Evolutionary conservation across 2,329 filamentous ascomycete genomes (phyloP).

Genomic region (Rhytidhysteron rufulum): DNA sequence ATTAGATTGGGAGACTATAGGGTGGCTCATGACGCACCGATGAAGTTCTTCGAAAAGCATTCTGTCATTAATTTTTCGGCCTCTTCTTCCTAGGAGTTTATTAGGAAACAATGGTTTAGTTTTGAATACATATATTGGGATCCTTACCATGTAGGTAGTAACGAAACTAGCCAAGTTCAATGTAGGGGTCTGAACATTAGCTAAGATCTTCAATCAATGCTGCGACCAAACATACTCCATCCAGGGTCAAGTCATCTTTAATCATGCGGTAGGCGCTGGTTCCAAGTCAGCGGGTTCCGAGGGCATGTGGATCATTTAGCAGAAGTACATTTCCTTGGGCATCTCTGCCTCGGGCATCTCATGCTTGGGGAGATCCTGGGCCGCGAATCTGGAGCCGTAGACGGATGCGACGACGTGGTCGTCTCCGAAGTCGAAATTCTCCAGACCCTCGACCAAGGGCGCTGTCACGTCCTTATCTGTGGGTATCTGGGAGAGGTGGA

Average conservation of each 20-base stretch:
- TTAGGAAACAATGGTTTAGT: too few relatives aligned
- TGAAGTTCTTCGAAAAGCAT: slow-evolving; percentile 89
- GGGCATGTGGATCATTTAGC: neutral
- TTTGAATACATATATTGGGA: too few relatives aligned
- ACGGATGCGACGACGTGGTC: slow-evolving; percentile 70
- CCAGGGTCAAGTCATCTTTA: slow-evolving; percentile 80
- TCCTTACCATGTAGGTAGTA: slow-evolving; percentile 91
- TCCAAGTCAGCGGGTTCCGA: neutral
- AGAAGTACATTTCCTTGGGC: slow-evolving; percentile 67
- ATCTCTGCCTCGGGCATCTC: slow-evolving; percentile 90
- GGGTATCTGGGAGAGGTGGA: slow-evolving; percentile 46
- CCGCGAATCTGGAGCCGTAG: slow-evolving; percentile 83
- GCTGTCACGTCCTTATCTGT: slow-evolving; percentile 38
- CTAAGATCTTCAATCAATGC: slow-evolving; percentile 1
- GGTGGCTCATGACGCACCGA: too few relatives aligned
- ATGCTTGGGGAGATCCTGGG: slow-evolving; percentile 71
- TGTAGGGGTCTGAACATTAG: slow-evolving; percentile 21
- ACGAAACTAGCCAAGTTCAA: slow-evolving; percentile 83
- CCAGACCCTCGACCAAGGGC: slow-evolving; percentile 39
- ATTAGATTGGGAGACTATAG: slow-evolving; percentile 9
- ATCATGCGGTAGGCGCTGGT: slow-evolving; percentile 86
- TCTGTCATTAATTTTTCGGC: slow-evolving; percentile 95
- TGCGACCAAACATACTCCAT: slow-evolving; percentile 61
- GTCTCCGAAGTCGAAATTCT: slow-evolving; percentile 45
- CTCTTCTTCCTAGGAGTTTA: slow-evolving; percentile 69